These are phyloP conservation scores for Ophioceras dolichostomum DNA, from an alignment of 2,329 filamentous ascomycete genomes.

Conservation along the genomic window DNA sequence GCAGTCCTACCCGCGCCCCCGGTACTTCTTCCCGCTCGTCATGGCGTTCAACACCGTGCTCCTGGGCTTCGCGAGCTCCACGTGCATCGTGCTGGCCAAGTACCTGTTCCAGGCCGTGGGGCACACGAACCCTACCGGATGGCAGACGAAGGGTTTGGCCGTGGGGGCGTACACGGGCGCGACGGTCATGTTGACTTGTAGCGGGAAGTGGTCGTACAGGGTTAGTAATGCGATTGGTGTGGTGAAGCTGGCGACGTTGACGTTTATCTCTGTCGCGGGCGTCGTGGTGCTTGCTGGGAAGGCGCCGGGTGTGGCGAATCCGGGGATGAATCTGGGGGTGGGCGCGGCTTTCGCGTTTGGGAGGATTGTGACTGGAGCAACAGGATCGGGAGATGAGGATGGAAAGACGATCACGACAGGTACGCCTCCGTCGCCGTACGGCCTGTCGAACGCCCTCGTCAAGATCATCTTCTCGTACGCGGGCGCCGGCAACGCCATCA, in stretches of 20 bases:
- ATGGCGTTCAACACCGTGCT: constrained; percentile 52
- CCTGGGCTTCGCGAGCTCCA: constrained; percentile 52
- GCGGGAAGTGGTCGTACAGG: constrained; percentile 38
- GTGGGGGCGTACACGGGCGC: constrained; percentile 49
- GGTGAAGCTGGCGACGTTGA: constrained; percentile 44
- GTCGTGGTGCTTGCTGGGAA: constrained; percentile 46
- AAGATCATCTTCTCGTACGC: constrained; percentile 45
- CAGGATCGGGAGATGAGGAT: too few relatives aligned
- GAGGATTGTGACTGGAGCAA: too few relatives aligned
- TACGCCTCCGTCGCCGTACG: constrained; percentile 8
- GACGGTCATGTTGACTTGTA: constrained; percentile 32
- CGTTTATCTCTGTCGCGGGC: constrained; percentile 43
- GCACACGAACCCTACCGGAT: constrained; percentile 14
- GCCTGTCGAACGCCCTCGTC: constrained; percentile 42
- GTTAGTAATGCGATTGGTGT: constrained; percentile 39
- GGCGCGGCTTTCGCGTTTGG: constrained; percentile 17
- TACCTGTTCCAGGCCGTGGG: constrained; percentile 2
- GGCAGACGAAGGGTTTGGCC: constrained; percentile 55
- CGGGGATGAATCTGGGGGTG: constrained; percentile 32
- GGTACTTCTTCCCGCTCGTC: constrained; percentile 48
- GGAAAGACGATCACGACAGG: neutral
- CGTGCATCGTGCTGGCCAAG: constrained; percentile 32
- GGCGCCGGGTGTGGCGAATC: constrained; percentile 31
- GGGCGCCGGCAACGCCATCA: constrained; percentile 45
- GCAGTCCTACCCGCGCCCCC: constrained; percentile 51